Percentiles rank a stretch among this genome's conserved stretches.
These are phyloP conservation scores for Diaporthe capsici DNA, from an alignment of 2,329 filamentous ascomycete species.

Conservation along the genomic window DNA sequence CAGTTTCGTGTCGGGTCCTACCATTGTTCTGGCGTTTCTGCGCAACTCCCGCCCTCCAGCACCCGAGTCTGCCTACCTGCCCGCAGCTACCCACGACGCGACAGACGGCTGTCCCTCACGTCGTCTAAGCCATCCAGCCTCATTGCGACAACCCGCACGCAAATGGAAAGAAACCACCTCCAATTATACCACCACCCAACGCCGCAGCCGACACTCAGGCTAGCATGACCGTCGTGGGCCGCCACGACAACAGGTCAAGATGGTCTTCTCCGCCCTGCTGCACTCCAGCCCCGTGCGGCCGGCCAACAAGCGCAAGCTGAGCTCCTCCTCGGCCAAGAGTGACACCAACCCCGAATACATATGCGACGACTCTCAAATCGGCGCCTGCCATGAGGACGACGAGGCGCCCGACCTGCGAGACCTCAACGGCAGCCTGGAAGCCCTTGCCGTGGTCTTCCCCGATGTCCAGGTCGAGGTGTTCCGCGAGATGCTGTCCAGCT, in stretches of 20 bases:
- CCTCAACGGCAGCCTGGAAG: conserved; percentile 78
- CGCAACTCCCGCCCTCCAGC: background rate
- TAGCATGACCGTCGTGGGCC: conserved; percentile 30
- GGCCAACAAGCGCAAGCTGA: conserved; percentile 47
- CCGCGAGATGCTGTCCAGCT: conserved; percentile 82
- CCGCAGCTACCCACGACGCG: conserved; percentile 7
- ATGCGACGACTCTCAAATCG: conserved; percentile 68
- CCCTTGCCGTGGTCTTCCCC: conserved; percentile 80
- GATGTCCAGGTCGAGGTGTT: conserved; percentile 87
- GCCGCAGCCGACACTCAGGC: conserved; percentile 1
- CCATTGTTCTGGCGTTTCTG: conserved; percentile 2
- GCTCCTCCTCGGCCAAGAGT: conserved; percentile 49
- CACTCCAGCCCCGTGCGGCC: conserved; percentile 45
- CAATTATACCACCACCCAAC: background rate
- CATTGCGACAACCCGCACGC: background rate
- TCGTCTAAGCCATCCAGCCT: background rate
- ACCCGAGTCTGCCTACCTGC: background rate
- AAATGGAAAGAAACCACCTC: conserved; percentile 12
- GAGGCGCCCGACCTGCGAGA: conserved; percentile 75
- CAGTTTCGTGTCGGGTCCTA: background rate
- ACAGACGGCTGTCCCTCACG: conserved; percentile 14
- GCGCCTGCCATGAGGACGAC: conserved; percentile 53
- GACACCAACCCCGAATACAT: conserved; percentile 62
- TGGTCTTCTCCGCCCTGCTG: conserved; percentile 65
- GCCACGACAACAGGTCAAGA: conserved; percentile 57